Percentiles rank a stretch among this genome's conserved stretches.
Evolutionary conservation across 2,329 filamentous ascomycete species (phyloP).

Genomic region (Xylaria digitata): DNA sequence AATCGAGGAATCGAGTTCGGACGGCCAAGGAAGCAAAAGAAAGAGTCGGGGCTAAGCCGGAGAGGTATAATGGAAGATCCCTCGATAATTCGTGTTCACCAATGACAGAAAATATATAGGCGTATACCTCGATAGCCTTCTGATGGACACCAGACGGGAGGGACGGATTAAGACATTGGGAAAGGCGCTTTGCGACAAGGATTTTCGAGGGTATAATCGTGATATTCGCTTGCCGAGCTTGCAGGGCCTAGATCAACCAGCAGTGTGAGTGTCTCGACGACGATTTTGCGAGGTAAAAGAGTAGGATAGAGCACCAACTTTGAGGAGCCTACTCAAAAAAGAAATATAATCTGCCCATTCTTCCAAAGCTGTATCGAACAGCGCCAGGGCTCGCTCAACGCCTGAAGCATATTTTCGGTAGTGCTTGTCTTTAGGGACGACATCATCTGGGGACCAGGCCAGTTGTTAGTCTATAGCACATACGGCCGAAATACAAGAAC

Average conservation of each 20-base stretch:
- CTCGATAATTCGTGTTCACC: conserved; percentile 81
- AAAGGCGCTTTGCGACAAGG: conserved; percentile 86
- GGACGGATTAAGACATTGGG: conserved; percentile 93
- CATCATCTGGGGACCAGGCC: conserved; percentile 59
- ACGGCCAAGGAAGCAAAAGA: conserved; percentile 96
- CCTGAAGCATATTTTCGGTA: conserved; percentile 91
- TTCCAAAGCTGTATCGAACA: conserved; percentile 93
- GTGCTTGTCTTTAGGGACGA: conserved; percentile 69
- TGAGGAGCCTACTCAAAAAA: conserved; percentile 89
- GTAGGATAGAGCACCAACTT: conserved; percentile 64
- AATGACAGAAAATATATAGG: conserved; percentile 86
- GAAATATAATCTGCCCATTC: conserved; percentile 99
- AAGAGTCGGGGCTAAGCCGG: conserved; percentile 86
- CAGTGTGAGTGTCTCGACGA: conserved; percentile 43
- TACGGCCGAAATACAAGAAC: neutral
- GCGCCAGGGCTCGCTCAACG: conserved; percentile 85
- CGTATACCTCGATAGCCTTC: conserved; percentile 94
- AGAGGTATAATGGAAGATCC: conserved; percentile 88
- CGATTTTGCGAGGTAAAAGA: conserved; percentile 10
- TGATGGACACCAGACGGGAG: conserved; percentile 97
- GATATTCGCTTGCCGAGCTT: conserved; percentile 80
- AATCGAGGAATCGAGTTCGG: conserved; percentile 82
- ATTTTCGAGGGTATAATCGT: conserved; percentile 83
- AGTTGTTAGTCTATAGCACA: conserved; percentile 35
- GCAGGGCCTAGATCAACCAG: conserved; percentile 74